Evolutionary conservation across 1,139 yeast genomes (phyloP).

Genomic region (Hemisphaericaspora subhashii): DNA sequence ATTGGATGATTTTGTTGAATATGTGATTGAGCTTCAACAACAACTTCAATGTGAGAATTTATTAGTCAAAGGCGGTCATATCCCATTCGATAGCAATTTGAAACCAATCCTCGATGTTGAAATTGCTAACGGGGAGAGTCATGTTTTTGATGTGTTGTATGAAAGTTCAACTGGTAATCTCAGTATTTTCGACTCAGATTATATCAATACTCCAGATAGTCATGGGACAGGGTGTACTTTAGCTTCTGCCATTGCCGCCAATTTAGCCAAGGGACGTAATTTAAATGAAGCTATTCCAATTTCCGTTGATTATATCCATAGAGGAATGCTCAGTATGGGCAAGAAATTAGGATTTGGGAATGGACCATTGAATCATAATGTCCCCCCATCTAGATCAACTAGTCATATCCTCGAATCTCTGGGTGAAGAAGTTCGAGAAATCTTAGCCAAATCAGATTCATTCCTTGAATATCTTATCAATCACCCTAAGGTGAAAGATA

Average conservation of each 20-base stretch:
- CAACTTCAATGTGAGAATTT: constrained; percentile 52
- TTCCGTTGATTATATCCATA: constrained; percentile 66
- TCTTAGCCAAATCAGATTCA: constrained; percentile 6
- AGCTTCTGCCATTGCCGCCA: constrained; percentile 78
- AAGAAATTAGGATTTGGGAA: constrained; percentile 54
- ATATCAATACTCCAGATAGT: constrained; percentile 52
- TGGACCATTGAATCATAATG: constrained; percentile 73
- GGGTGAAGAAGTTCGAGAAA: not conserved
- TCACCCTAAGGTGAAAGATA: constrained; percentile 55
- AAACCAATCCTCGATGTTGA: constrained; percentile 18
- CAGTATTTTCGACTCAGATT: constrained; percentile 50
- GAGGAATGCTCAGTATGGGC: constrained; percentile 48
- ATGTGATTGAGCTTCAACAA: constrained; percentile 46
- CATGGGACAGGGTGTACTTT: constrained; percentile 95
- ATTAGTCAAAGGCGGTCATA: constrained; percentile 82
- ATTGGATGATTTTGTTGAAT: constrained; percentile 17
- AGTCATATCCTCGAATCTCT: constrained; percentile 11
- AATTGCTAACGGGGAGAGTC: constrained; percentile 16
- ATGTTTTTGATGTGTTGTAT: constrained; percentile 62
- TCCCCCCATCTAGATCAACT: constrained; percentile 18
- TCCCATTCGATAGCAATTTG: constrained; percentile 44
- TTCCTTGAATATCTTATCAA: constrained; percentile 47
- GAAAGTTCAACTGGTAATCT: constrained; percentile 38
- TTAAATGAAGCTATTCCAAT: constrained; percentile 52
- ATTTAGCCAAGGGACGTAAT: constrained; percentile 55